phyloP scores from a whole-genome alignment of 139 green algal genomes.

The Mychonastes homosphaera region DNA sequence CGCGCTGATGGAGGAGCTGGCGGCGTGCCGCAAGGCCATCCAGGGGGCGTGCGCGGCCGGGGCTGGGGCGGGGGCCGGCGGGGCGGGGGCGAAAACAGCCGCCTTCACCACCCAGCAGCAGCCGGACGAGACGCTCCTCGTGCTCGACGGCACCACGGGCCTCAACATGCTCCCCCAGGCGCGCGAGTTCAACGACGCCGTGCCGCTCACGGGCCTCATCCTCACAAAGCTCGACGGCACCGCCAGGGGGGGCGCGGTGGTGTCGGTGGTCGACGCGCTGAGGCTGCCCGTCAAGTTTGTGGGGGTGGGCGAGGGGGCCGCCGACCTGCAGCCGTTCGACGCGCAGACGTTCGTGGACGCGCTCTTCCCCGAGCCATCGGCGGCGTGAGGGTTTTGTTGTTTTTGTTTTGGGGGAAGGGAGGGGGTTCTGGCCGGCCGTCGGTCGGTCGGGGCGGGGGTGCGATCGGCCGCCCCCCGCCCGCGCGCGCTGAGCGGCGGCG shows the following conservation, averaged over 20 bases:
- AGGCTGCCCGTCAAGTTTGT: conserved; percentile 94
- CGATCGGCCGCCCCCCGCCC: too few relatives aligned
- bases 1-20: conserved; percentile 84
- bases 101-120: conserved; percentile 11
- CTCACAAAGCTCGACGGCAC: conserved; percentile 98
- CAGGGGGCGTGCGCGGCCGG: conserved; percentile 14
- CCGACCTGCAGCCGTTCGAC: conserved; percentile 95
- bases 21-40: conserved; percentile 19
- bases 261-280: conserved; percentile 89
- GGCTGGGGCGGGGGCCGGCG: not conserved
- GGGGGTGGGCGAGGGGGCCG: conserved; percentile 83
- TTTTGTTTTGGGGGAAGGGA: too few relatives aligned
- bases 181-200: conserved; percentile 77
- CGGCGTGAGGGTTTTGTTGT: not conserved
- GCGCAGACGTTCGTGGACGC: conserved; percentile 80
- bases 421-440: too few relatives aligned
- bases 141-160: conserved; percentile 94
- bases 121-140: conserved; percentile 81
- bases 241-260: conserved; percentile 60
- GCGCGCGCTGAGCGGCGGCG: too few relatives aligned
- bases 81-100: not conserved
- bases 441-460: too few relatives aligned
- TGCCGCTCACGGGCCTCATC: conserved; percentile 81
- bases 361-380: conserved; percentile 50
- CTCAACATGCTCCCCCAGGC: conserved; percentile 92